These are phyloP conservation scores for Oryza australiensis DNA, from an alignment of 176 grass and related monocot species.

Conservation along the genomic window DNA sequence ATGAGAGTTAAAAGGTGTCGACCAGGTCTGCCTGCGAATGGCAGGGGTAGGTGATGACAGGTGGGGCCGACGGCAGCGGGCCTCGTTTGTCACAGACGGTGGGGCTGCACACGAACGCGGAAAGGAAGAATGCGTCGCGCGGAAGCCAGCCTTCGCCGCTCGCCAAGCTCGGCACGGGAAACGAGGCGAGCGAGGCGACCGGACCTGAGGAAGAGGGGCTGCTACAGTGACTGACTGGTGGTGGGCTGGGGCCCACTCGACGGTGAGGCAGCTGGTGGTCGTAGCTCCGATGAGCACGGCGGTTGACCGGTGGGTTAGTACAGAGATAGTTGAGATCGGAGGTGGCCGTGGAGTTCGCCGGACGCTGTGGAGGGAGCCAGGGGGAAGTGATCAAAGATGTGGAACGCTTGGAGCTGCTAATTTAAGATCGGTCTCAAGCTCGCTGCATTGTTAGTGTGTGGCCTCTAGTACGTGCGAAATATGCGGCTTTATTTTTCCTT, in stretches of 20 bases:
- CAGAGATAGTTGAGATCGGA: not conserved
- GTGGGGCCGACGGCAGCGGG: not conserved
- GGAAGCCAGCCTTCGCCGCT: not conserved
- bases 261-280: not conserved
- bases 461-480: not conserved
- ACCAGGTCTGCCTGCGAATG: not conserved
- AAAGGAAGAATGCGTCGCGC: slow-evolving; percentile 1
- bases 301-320: not conserved
- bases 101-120: not conserved
- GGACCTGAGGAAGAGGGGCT: not conserved
- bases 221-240: not conserved
- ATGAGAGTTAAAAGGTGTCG: not conserved
- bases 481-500: not conserved
- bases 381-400: not conserved
- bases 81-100: not conserved
- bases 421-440: not conserved
- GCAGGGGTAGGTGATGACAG: not conserved
- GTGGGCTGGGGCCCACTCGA: not conserved
- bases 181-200: not conserved
- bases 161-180: not conserved
- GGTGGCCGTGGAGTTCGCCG: not conserved
- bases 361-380: not conserved
- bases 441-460: too few relatives aligned
- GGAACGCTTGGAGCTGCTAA: not conserved
- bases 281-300: not conserved